Base-by-base conservation (phyloP, 2,329 filamentous ascomycete species). In the Apiospora aurea region DNA sequence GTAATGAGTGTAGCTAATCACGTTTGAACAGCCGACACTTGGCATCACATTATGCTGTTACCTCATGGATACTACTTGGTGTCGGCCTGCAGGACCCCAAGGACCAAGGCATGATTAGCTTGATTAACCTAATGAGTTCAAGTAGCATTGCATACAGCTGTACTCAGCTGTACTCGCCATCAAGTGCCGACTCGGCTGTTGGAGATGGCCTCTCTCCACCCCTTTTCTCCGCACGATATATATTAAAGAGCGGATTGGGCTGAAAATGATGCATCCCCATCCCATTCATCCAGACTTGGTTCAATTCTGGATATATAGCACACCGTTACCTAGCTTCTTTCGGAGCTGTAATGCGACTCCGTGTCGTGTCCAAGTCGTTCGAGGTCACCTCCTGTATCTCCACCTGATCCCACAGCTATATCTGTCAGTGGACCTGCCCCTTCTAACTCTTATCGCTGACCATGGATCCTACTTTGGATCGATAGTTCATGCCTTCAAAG, bases 161-260 rank as follows among this genome's bases (percentile, higher is more conserved):
- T 64, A n/a, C n/a, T n/a, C n/a, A n/a, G n/a, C n/a, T 57, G n/a
- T 26, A 14, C 11, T 34, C 26, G 53, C 16, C 29, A 61, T 21
- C 29, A 38, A 64, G 10, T 64, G 57, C 57, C 57, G 57, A 29
- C 57, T 41, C 38, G 57, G 57, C 57, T 41, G 18, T 64, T 64
- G 57, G 57, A 24, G 57, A 6, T n/a, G 21, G 34, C 10, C 18
- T 14, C 14, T 18, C 16, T 5, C 34, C 11, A 11, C 29, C 34
- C 34, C 34, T 41, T 64, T 61, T 64, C 34, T 64, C 57, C 57
- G 57, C 57, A 64, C 34, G 41, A 64, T 64, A 64, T 64, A 64
- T 11, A 41, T 41, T 41, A 24, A 64, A 21, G 5, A 14, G 34
- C 34, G 41, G 34, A 64, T 64, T 64, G 57, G 34, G 57, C n/a